Base-by-base conservation (phyloP, 495 filamentous ascomycete species). In the Penicillium mononematosum region DNA sequence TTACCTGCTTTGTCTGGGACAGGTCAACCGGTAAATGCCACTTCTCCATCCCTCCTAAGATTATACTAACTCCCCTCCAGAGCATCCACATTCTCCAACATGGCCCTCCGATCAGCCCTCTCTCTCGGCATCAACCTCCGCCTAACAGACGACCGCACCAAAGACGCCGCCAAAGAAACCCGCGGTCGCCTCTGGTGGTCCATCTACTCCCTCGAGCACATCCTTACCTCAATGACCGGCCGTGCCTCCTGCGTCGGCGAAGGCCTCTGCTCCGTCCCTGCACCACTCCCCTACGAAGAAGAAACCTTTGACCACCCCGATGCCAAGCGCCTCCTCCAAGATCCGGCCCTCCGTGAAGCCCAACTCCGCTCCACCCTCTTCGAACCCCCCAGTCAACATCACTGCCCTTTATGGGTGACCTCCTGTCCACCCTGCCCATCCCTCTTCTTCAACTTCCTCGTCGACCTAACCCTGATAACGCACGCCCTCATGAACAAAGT, bases 161-260 rank as follows among this genome's bases (percentile, higher is more conserved):
- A 71, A 34, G 67, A 78, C 31, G 64, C 70, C 4, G 75, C 85
- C 5, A 84, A 81, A 63, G 85, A 88, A 68, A 75, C 80, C 17
- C 75, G 85, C 10, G 70, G 75, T 41, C 82, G 83, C 4, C 72
- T 88, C 10, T 88, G 85, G 85, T 88, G 84, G 81, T 79, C 84
- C 0, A 65, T 88, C 11, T 85, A 80, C 55, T 73, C 71, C 2
- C 65, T 87, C 9, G 85, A 88, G 50, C 75, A 83, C 41, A 59
- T 79, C 6, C 67, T 88, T n/a, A 75, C 77, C 38, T 72, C 77
- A 8, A 83, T 86, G 63, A 85, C 82, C 5, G 85, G 85, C 3
- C 78, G 85, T n/a, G 81, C 83, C 7, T 79, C 80, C 22, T 77
- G 77, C 43, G 78, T 85, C 34, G 64, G 76, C 7, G 79, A 84